Evolutionary conservation across 345 rosid genomes (phyloP), one percentile per base, ranked within the genome.

Genomic region (Euphorbia lathyris): DNA sequence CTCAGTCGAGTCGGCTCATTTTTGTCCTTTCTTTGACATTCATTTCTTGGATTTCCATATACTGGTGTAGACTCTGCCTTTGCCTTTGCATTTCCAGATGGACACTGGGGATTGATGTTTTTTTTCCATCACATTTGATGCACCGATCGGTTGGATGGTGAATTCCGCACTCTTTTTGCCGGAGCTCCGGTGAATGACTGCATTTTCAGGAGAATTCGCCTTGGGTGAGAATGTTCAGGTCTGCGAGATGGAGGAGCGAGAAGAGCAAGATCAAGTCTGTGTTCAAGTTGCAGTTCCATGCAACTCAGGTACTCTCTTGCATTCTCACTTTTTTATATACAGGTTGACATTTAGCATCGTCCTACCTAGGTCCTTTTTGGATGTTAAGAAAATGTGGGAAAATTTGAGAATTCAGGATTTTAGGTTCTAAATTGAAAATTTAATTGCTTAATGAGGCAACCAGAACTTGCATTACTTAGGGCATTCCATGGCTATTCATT

Each of bases 221-320:
- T 56, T 69, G 19, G 58, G 34, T 25, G 63, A 87, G 64, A 62
- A 77, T 95, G 99, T 95, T 95, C 86, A 81, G 78, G 81, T 77
- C 98, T 62, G 85, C 82, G 72, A 83, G 87, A 81, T 87, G 97
- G 97, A 77, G 97, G 77, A 82, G 75, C 61, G 96, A 95, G 64
- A 90, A 83, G 92, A 84, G 82, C 83, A 87, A 77, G 85, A 80
- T 90, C 85, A 92, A 86, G 80, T 87, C 81, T 11, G 87, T 84
- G 25, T 88, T 92, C 88, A 88, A 88, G 74, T 79, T 95, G 70
- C 92, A 85, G 89, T 90, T 95, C 75, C 92, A 86, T 55, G 86
- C 91, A 27, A 88, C 99, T 84, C 97, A 88, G 90, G 98, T 90
- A 77, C 22, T 32, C 8, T 6, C 5, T 6, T 13, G 20, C 52